Percentiles rank a stretch among this genome's conserved stretches.
Conservation (phyloP, 208 protist species). For the Trypanosoma scelopori region DNA sequence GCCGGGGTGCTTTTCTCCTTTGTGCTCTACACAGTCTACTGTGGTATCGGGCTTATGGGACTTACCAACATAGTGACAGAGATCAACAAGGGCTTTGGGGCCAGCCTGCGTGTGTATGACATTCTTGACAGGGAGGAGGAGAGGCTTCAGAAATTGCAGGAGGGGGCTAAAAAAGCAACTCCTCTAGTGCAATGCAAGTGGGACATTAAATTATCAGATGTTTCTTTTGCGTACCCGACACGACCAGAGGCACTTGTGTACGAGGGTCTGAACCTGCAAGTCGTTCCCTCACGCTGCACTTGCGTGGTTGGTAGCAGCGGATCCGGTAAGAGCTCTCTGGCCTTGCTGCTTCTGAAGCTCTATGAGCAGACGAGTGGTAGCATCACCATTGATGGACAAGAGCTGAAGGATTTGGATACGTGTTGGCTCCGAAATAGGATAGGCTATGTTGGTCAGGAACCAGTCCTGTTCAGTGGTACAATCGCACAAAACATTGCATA, state of each 20-base stretch:
- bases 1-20: conserved; percentile 89
- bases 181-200: conserved; percentile 45
- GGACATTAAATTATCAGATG: conserved; percentile 60
- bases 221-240: conserved; percentile 87
- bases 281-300: conserved; percentile 63
- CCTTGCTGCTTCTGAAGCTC: conserved; percentile 83
- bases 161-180: conserved; percentile 38
- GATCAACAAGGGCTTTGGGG: conserved; percentile 87
- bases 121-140: conserved; percentile 78
- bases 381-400: conserved; percentile 63
- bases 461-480: conserved; percentile 81
- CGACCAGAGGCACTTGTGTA: conserved; percentile 78
- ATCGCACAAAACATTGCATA: conserved; percentile 91
- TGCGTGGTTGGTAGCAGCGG: conserved; percentile 86
- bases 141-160: conserved; percentile 34
- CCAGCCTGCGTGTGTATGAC: conserved; percentile 78
- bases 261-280: conserved; percentile 57
- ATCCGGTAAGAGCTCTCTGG: conserved; percentile 81
- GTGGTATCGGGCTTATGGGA: conserved; percentile 85
- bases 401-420: conserved; percentile 59
- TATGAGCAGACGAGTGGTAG: conserved; percentile 68
- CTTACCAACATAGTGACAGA: conserved; percentile 80
- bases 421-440: conserved; percentile 76
- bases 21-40: conserved; percentile 90
- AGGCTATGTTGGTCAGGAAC: conserved; percentile 88